Evolutionary conservation across 352 stramenopile species (phyloP), one percentile per base, ranked within the genome.

Genomic region (Phytophthora sojae): DNA sequence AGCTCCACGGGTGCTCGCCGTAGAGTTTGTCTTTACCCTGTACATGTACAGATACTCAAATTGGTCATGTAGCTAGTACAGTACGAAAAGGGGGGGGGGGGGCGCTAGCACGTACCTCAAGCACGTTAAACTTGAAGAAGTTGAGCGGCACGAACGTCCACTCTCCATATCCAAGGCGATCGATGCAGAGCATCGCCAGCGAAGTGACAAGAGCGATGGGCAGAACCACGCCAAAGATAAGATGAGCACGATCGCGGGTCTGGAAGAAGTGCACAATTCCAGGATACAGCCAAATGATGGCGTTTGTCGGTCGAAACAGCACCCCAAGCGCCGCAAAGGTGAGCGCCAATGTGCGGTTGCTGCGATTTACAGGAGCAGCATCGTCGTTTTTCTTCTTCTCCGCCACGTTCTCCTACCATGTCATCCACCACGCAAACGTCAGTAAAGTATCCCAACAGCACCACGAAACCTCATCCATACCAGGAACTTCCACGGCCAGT

Each of bases 61-160:
- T 21, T 21, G 21, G 21, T 21, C 21, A 21, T 21, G 21, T 21
- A 21, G 21, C 21, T 21, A 21, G 21, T 21, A 21, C 21, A 21
- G 21, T 21, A 21, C 21, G 21, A 21, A 17, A 19, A 5, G 14
- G 17, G 39, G 15, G 5, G 14, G 14, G 17, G 39, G 15, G 5
- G 19, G 6, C 15, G 32, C 14, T 19, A 12, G n/a, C 14, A 47
- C 54, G 26, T 72, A 94, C 88, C 72, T 96, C 84, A 14, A 97
- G 64, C 0, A 96, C 64, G 65, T 97, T 97, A 69, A 96, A 95
- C 71, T 88, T 91, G 61, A 96, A 70, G 44, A 97, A 97, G 68
- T 97, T 97, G 37, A 83, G 77, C 7, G 88, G 89, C 35, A 97
- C 90, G 57, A 94, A 93, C 9, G 90, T 96, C 86, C 85, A 95